phyloP scores from a whole-genome alignment of 768 basidiomycete genomes.

The Scleroderma citrinum region DNA sequence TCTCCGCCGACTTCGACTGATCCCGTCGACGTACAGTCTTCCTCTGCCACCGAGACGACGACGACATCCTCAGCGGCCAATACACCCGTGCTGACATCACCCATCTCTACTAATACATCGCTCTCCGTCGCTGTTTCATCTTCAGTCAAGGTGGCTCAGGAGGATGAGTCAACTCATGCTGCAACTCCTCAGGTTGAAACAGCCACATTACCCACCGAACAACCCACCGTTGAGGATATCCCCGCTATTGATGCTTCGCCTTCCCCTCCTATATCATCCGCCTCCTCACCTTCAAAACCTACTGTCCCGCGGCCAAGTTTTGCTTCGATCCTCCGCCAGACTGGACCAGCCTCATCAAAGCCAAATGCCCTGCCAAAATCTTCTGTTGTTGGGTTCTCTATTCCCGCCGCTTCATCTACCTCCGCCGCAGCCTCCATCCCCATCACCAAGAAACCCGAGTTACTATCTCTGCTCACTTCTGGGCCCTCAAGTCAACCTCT shows the following conservation, averaged over 20 bases:
- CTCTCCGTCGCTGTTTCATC: conserved; percentile 34
- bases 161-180: conserved; percentile 10
- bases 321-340: conserved; percentile 62
- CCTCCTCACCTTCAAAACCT: conserved; percentile 24
- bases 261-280: conserved; percentile 3
- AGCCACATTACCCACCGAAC: conserved; percentile 2
- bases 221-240: not conserved
- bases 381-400: conserved; percentile 66
- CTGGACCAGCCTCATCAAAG: conserved; percentile 35
- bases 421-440: conserved; percentile 25
- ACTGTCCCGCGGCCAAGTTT: conserved; percentile 56
- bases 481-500: conserved; percentile 23
- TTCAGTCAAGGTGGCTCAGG: conserved; percentile 3
- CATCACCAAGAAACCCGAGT: conserved; percentile 39
- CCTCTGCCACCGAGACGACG: conserved; percentile 43
- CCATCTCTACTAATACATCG: conserved; percentile 56
- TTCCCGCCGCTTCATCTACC: conserved; percentile 42
- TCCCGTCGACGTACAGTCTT: conserved; percentile 37
- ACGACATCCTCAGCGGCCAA: conserved; percentile 46
- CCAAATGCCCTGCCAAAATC: conserved; percentile 58
- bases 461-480: conserved; percentile 49
- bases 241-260: conserved; percentile 1
- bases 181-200: conserved; percentile 9
- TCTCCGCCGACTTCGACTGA: conserved; percentile 9
- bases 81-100: conserved; percentile 47